These are phyloP conservation scores for Myriosclerotinia scirpicola DNA, from an alignment of 2,329 filamentous ascomycete species.

Conservation along the genomic window DNA sequence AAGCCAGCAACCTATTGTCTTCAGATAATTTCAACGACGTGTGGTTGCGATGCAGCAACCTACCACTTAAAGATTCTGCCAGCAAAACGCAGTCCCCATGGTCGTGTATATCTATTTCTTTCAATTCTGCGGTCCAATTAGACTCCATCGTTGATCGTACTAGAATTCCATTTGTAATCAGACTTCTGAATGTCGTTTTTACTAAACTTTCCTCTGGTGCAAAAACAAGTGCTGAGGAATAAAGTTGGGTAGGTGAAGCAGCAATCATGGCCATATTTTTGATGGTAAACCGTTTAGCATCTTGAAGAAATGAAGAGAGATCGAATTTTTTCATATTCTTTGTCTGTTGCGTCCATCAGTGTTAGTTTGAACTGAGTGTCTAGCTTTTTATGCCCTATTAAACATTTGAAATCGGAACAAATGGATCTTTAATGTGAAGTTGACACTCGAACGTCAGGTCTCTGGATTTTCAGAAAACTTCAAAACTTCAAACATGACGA, in stretches of 20 bases:
- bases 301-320: slow-evolving; percentile 5
- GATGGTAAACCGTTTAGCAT: slow-evolving; percentile 9
- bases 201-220: slow-evolving; percentile 38
- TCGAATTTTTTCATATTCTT: background rate
- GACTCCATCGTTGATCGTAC: slow-evolving; percentile 15
- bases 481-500: background rate
- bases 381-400: background rate
- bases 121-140: slow-evolving; percentile 19
- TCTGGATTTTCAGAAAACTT: background rate
- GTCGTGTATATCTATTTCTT: background rate
- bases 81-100: too few species aligned
- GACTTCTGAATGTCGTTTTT: slow-evolving; percentile 26
- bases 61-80: too few species aligned
- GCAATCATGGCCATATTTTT: slow-evolving; percentile 27
- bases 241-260: slow-evolving; percentile 39
- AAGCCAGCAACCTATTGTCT: background rate
- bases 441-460: background rate
- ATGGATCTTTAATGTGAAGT: background rate
- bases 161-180: slow-evolving; percentile 18
- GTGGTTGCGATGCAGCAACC: too few species aligned
- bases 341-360: background rate
- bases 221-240: slow-evolving; percentile 41
- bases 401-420: background rate
- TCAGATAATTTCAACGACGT: background rate
- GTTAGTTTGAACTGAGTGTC: background rate